Base-by-base conservation (phyloP, 257 asterid species). In the Echites panduratus region DNA sequence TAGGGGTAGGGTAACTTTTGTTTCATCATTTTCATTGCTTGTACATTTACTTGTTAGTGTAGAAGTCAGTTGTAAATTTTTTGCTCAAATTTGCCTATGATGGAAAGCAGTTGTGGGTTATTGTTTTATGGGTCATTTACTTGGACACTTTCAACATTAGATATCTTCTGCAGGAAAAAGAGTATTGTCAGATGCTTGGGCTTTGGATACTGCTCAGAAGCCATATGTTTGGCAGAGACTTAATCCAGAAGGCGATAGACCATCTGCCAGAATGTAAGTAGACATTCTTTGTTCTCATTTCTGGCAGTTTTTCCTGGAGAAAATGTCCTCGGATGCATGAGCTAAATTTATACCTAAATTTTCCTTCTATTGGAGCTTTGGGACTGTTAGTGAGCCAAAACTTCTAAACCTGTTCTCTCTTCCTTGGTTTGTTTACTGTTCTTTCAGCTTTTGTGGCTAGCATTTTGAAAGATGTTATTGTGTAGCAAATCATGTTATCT, bases 121-220 rank as follows among this genome's bases (percentile, higher is more conserved):
- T 35, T 0, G 45, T 16, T 17, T 52, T 35, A 63, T 48, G 19
- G 35, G 27, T 63, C 48, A 35, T 1, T 17, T 56, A 57, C 40
- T 35, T 35, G 47, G 9, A 32, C 44, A 29, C 7, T 16, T 49
- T 69, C 16, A 48, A 29, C 24, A 0, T 19, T 69, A 9, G 48
- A 47, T 24, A 72, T 81, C 53, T 77, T 82, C 47, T 79, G 69
- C 83, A 95, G 99, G 99, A 71, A 92, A 90, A 84, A 84, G 92
- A 87, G 97, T 86, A 80, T 85, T 95, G 66, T 89, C 99, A 49
- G 99, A 95, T 90, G 95, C 97, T 76, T 95, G 99, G 99, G 97
- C 83, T 68, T 88, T 95, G 86, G 99, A 95, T 77, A 95, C 99
- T 73, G 98, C 99, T 77, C 98, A 92, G 80, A 95, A 95, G 81